A percentile compares a stretch with the other conserved stretches of the same genome.
phyloP scores from a whole-genome alignment of 2,329 filamentous ascomycete genomes.

The Xylaria sp. region DNA sequence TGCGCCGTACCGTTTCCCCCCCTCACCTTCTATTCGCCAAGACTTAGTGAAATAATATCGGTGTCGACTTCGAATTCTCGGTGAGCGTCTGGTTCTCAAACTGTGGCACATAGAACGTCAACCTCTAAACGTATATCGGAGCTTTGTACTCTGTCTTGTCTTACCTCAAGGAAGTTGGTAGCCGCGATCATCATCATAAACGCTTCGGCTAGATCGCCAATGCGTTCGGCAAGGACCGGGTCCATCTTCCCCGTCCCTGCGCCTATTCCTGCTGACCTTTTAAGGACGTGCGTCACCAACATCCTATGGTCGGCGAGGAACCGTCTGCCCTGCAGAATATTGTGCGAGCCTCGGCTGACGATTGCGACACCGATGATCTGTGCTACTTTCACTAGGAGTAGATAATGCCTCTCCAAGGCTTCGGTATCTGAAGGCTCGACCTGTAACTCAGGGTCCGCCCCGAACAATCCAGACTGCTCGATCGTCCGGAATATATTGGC shows the following conservation, averaged over 20 bases:
- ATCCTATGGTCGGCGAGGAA: slow-evolving; percentile 87
- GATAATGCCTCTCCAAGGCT: slow-evolving; percentile 84
- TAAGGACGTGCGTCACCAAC: slow-evolving; percentile 88
- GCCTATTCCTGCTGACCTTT: slow-evolving; percentile 84
- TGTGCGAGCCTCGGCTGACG: slow-evolving; percentile 82
- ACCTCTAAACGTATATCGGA: slow-evolving; percentile 17
- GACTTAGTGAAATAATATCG: slow-evolving; percentile 44
- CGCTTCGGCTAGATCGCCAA: slow-evolving; percentile 83
- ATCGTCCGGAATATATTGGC: slow-evolving; percentile 86
- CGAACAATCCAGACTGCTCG: slow-evolving; percentile 84
- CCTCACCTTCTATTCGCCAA: not conserved
- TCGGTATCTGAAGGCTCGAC: slow-evolving; percentile 75
- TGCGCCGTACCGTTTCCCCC: not conserved
- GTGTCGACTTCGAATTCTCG: slow-evolving; percentile 39
- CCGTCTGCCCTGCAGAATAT: slow-evolving; percentile 78
- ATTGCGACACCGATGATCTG: slow-evolving; percentile 85
- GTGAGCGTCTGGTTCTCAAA: slow-evolving; percentile 45
- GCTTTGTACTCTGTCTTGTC: slow-evolving; percentile 3
- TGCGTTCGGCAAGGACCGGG: slow-evolving; percentile 64
- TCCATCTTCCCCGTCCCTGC: slow-evolving; percentile 53
- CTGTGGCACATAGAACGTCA: slow-evolving; percentile 39
- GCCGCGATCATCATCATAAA: slow-evolving; percentile 85
- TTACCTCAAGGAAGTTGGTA: slow-evolving; percentile 86
- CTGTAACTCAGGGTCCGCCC: slow-evolving; percentile 91
- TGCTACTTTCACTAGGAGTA: slow-evolving; percentile 80